Base-by-base conservation (phyloP, 1,284 basidiomycete species). In the Cutaneotrichosporon curvatum region DNA sequence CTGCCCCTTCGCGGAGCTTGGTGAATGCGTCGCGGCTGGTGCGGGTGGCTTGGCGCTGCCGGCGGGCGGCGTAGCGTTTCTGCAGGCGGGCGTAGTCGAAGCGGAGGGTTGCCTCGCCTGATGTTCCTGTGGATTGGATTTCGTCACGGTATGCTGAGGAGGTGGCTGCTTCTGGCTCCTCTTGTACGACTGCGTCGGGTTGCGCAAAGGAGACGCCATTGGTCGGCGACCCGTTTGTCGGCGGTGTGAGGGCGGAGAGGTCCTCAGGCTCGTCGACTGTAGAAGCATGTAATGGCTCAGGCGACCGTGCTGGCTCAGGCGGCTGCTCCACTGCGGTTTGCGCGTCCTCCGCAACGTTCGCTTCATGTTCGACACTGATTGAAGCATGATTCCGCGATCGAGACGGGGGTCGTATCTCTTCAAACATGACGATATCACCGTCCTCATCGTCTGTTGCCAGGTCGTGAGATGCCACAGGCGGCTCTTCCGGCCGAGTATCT, bases 31-130 rank as follows among this genome's bases (percentile, higher is more conserved):
- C 46, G 16, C 68, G 25, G 62, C 65, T 2, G 4, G 39, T 16
- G 11, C 20, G 3, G 7, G 15, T 16, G 16, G 18, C 9, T 0
- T 28, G 30, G 7, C 40, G 40, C 0, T 31, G 15, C 3, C 44
- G 41, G 15, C 45, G 46, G 1, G 48, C 20, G 6, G 44, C 37
- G 37, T 60, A 65, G 4, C 66, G 60, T 25, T 32, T 19, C 16
- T 45, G 47, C 8, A 71, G 45, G 1, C 62, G 58, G 21, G 50
- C 32, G 9, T 68, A 25, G 45, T 69, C 62, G 43, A 71, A 71
- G 3, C 52, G 46, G 2, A 68, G 46, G 5, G 58, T 62, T 12
- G 63, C 45, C 45, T 68, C 63, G 31, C 67, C 66, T 9, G 59
- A 54, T 1, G 48, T n/a, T 12, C 40, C 47, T 5, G 56, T 40